Evolutionary conservation across 345 rosid species (phyloP).

Genomic region (Trapa bicornis): DNA sequence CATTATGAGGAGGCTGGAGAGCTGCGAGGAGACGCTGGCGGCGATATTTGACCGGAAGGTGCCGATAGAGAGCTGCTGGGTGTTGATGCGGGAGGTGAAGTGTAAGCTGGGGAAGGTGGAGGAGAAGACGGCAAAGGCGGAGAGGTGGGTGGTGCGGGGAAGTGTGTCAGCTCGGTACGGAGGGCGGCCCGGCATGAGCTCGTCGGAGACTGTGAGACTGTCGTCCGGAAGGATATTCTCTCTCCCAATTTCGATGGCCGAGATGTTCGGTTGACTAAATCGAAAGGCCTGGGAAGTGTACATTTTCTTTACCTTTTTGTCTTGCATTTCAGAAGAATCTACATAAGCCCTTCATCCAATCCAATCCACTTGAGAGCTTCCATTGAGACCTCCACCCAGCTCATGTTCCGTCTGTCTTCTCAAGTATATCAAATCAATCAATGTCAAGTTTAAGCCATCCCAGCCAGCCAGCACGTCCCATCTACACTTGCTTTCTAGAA

Average conservation of each 20-base stretch:
- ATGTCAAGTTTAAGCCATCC: too few relatives aligned
- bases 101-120: constrained; percentile 14
- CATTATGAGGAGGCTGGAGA: constrained; percentile 39
- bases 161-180: constrained; percentile 13
- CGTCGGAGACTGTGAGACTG: background rate
- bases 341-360: too few relatives aligned
- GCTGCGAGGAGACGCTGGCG: constrained; percentile 30
- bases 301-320: background rate
- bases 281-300: background rate
- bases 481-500: too few relatives aligned
- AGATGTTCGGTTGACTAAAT: background rate
- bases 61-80: constrained; percentile 40
- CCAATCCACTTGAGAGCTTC: too few relatives aligned
- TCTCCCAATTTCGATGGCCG: background rate
- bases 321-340: too few relatives aligned
- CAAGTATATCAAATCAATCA: too few relatives aligned
- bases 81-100: constrained; percentile 31
- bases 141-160: background rate
- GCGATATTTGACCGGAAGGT: constrained; percentile 14
- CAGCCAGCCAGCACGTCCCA: too few relatives aligned
- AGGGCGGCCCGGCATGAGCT: constrained; percentile 1
- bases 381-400: too few relatives aligned
- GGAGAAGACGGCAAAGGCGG: background rate
- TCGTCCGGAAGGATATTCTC: constrained; percentile 4
- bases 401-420: too few relatives aligned